Conservation (phyloP, 2,329 filamentous ascomycete genomes). For the Fusarium sp. region DNA sequence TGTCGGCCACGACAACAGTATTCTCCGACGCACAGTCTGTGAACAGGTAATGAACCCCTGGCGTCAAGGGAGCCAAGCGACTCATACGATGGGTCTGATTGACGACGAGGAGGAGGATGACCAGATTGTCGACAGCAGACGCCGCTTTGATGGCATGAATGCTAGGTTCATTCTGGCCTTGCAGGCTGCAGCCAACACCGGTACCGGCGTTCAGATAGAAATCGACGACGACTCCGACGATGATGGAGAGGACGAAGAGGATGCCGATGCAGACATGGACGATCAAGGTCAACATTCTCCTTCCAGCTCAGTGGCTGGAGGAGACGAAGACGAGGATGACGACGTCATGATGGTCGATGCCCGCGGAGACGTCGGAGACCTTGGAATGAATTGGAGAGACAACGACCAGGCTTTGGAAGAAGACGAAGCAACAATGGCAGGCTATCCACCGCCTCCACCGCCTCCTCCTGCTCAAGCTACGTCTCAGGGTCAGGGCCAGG, state of each 20-base stretch:
- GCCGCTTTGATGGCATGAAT: constrained; percentile 48
- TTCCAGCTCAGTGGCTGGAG: constrained; percentile 48
- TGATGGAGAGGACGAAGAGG: constrained; percentile 50
- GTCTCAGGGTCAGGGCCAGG: constrained; percentile 60
- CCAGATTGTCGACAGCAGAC: constrained; percentile 55
- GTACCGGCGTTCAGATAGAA: constrained; percentile 44
- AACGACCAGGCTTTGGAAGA: constrained; percentile 76
- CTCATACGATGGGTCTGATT: constrained; percentile 67
- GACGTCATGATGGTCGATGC: constrained; percentile 69
- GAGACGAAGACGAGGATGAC: constrained; percentile 62
- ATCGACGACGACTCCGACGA: constrained; percentile 46
- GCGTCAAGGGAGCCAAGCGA: constrained; percentile 85
- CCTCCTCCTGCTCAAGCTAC: constrained; percentile 67
- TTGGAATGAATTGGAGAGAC: constrained; percentile 62
- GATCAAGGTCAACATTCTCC: constrained; percentile 50
- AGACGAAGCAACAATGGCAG: constrained; percentile 81
- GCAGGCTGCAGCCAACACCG: constrained; percentile 47
- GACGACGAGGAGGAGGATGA: constrained; percentile 60
- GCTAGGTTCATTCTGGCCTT: constrained; percentile 52
- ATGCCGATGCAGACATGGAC: constrained; percentile 57
- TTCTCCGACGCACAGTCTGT: constrained; percentile 85
- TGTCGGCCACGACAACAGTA: constrained; percentile 80
- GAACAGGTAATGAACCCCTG: constrained; percentile 91
- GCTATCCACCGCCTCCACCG: constrained; percentile 70
- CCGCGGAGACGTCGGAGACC: constrained; percentile 56